Conservation (phyloP, 2,329 filamentous ascomycete species). For the Hirsutella rhossiliensis region DNA sequence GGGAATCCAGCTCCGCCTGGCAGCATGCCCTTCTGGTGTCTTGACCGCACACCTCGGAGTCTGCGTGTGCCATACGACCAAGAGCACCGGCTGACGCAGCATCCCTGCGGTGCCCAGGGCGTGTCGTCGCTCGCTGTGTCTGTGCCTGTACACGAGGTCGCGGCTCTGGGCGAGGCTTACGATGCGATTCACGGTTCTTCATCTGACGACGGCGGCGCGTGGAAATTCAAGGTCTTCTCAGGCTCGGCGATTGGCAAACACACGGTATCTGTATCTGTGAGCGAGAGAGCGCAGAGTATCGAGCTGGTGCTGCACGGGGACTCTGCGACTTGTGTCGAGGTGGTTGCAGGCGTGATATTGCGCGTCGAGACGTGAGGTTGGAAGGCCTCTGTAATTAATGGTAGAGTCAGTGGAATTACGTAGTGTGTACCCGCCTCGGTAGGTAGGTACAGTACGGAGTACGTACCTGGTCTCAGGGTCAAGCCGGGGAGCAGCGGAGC, state of each 20-base stretch:
- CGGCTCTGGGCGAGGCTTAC: conserved; percentile 11
- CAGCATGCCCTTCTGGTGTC: conserved; percentile 50
- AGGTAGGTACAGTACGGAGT: no score
- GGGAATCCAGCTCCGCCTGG: conserved; percentile 26
- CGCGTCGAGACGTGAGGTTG: conserved; percentile 4
- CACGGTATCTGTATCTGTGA: neutral
- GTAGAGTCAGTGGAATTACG: no score
- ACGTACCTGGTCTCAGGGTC: no score
- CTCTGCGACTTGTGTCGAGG: conserved; percentile 6
- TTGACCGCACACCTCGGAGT: conserved; percentile 46
- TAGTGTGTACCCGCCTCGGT: no score
- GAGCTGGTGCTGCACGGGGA: conserved; percentile 7
- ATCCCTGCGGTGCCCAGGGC: conserved; percentile 39
- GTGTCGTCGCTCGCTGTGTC: conserved; percentile 30
- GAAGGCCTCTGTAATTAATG: no score
- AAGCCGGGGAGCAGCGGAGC: no score
- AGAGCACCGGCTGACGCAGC: conserved; percentile 18
- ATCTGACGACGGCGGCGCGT: neutral
- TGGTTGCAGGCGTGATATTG: conserved; percentile 8
- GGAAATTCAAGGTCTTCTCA: conserved; percentile 6
- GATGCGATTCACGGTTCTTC: conserved; percentile 13
- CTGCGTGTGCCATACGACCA: conserved; percentile 37
- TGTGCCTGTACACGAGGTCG: conserved; percentile 12
- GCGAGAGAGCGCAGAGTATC: neutral
- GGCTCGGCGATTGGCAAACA: neutral